Conservation (phyloP, 805 yeast genomes). For the Starmerella sp. region DNA sequence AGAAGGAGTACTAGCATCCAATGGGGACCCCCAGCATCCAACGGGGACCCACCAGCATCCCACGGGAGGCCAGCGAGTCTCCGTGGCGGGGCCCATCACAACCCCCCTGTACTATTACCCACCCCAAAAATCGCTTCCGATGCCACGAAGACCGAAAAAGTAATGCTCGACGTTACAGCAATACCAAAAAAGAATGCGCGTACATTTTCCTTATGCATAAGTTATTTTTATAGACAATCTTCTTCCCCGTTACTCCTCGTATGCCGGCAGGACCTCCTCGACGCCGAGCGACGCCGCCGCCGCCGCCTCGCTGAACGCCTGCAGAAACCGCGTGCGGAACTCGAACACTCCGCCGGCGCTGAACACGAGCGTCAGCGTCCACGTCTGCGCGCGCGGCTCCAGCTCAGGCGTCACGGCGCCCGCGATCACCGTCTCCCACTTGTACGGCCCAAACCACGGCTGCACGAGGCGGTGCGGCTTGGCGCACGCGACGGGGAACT, state of each 20-base stretch:
- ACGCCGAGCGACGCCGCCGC: slow-evolving; percentile 19
- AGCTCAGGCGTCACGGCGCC: neutral
- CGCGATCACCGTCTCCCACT: slow-evolving; percentile 23
- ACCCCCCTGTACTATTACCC: too few species aligned
- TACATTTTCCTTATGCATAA: too few species aligned
- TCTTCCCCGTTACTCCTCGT: slow-evolving; percentile 5
- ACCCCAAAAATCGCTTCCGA: too few species aligned
- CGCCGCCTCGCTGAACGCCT: slow-evolving; percentile 6
- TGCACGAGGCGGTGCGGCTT: slow-evolving; percentile 22
- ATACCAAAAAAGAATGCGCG: too few species aligned
- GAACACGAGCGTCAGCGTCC: slow-evolving; percentile 24
- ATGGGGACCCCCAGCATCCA: too few species aligned
- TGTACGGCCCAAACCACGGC: slow-evolving; percentile 33
- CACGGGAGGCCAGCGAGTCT: too few species aligned
- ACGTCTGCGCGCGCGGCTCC: slow-evolving; percentile 14
- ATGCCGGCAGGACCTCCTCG: slow-evolving; percentile 21
- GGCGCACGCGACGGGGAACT: slow-evolving; percentile 20
- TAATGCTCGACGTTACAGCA: too few species aligned
- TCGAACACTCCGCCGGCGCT: slow-evolving; percentile 28
- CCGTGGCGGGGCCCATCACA: too few species aligned
- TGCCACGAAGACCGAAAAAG: too few species aligned
- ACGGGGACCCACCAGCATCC: too few species aligned
- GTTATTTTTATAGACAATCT: neutral
- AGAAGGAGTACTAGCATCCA: neutral
- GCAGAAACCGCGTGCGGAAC: slow-evolving; percentile 18